Base-by-base conservation (phyloP, 306 rosid species). In the Castanospermum australe region DNA sequence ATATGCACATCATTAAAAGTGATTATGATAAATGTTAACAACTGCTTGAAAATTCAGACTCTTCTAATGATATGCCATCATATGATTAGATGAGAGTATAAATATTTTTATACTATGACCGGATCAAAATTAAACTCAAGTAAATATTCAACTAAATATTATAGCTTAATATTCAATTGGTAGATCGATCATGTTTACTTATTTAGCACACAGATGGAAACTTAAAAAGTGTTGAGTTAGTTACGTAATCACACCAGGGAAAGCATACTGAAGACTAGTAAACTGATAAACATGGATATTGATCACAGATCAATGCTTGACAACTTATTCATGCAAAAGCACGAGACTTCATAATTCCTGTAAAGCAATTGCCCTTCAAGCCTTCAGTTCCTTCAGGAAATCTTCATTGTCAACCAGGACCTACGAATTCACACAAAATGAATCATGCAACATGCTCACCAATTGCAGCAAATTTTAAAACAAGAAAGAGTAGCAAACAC, bases 341-440 rank as follows among this genome's bases (percentile, higher is more conserved):
- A 47, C 11, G 7, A 10, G 67, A 28, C 73, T 8, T 9, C 20
- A 15, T 5, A 9, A 41, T 4, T 20, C 6, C 15, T 22, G 25
- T 22, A 17, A 15, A 1, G 68, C 12, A 9, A 11, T 33, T 44
- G 52, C 77, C 56, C 81, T 73, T 79, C 77, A 55, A 28, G 32
- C 2, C 79, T 84, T 76, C 63, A 86, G 85, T 82, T 90, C 95
- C 88, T 81, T 90, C 50, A 81, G 82, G 21, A 90, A 90, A 25
- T 90, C 92, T 70, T 41, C 82, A 30, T 90, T 88, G 87, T 90
- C 95, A 77, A 88, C 92, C 67, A 90, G 76, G 32, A 87, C 92
- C 95, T 90, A 55, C 81, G 74, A 61, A 25, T 18, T 36, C 59
- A 63, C 18, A 33, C 8, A 73, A 72, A 64, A 48, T 39, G 14